Evolutionary conservation across 78 protist genomes (phyloP).

Genomic region (Speleostelium caveatum): DNA sequence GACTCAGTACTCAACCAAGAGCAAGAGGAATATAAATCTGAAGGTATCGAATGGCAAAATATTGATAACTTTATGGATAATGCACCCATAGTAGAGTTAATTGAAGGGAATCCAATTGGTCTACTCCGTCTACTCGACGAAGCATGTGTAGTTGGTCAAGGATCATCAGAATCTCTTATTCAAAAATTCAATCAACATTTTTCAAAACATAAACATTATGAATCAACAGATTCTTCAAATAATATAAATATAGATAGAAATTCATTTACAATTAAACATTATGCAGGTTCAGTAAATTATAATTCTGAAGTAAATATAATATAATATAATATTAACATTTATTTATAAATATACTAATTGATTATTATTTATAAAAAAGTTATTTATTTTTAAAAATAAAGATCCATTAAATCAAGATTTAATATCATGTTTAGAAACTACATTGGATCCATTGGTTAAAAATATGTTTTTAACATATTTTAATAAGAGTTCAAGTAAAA

Average conservation of each 20-base stretch:
- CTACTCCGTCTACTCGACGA: constrained; percentile 26
- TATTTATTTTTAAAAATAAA: constrained; percentile 92
- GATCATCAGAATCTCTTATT: constrained; percentile 4
- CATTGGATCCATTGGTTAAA: not conserved
- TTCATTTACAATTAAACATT: constrained; percentile 85
- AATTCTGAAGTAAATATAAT: not conserved
- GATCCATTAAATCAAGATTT: constrained; percentile 83
- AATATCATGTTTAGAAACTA: constrained; percentile 19
- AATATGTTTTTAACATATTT: constrained; percentile 2
- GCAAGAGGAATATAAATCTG: constrained; percentile 94
- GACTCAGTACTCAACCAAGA: constrained; percentile 90
- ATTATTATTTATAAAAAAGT: not conserved
- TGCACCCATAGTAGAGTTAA: constrained; percentile 81
- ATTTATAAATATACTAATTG: not conserved
- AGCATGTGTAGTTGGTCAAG: constrained; percentile 53
- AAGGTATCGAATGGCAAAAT: constrained; percentile 89
- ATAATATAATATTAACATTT: too few relatives aligned
- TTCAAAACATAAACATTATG: constrained; percentile 32
- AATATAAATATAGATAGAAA: not conserved
- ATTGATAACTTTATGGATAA: constrained; percentile 91
- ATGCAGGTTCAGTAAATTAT: constrained; percentile 94
- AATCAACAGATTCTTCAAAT: constrained; percentile 26
- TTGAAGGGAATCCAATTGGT: constrained; percentile 82
- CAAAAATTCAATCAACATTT: constrained; percentile 43
- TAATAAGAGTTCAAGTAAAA: not conserved